Evolutionary conservation across 305 asterid genomes (phyloP), one percentile per base, ranked within the genome.

Genomic region (Ajuga reptans): DNA sequence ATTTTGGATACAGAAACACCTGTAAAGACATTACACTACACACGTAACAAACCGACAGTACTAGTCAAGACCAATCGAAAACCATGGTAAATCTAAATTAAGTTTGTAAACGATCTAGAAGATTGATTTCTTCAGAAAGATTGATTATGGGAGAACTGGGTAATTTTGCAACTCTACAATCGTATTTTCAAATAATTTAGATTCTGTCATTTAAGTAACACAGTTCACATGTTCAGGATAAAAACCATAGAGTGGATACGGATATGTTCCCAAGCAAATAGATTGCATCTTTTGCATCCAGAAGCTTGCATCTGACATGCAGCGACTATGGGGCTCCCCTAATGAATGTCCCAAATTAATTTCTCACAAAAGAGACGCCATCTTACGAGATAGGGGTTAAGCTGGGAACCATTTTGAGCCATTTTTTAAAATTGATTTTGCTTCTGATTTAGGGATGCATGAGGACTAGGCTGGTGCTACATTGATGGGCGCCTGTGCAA

Each of bases 171-270:
- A 37, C 47, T 52, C 64, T 50, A 71, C 9, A 39, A 54, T 53
- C 72, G 54, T 10, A 64, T 31, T 36, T 45, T 55, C 66, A 72
- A 72, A 65, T 31, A 72, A 64, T 42, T 53, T 34, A 33, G 17
- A 17, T 46, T 34, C 61, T 65, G 36, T 5, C 61, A 47, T 56
- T 55, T 31, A 51, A 4, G 50, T 41, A 27, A 49, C 45, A 27
- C 24, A 54, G 46, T 21, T 56, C 16, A 10, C 17, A 11, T 5
- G 37, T 14, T 57, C 5, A 0, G 18, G n/a, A 14, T 45, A 17
- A 24, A 39, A 59, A 27, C 10, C 58, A 51, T 21, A 64, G 62
- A 46, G 11, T 7, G 50, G 6, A 46, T 52, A 18, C 4, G 50
- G 6, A 46, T 52, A 18, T 39, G 47, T 36, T 61, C 27, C 36